Percentiles rank a stretch among this genome's conserved stretches.
phyloP scores from a whole-genome alignment of 805 yeast genomes.

The Starmerella bombicola region DNA sequence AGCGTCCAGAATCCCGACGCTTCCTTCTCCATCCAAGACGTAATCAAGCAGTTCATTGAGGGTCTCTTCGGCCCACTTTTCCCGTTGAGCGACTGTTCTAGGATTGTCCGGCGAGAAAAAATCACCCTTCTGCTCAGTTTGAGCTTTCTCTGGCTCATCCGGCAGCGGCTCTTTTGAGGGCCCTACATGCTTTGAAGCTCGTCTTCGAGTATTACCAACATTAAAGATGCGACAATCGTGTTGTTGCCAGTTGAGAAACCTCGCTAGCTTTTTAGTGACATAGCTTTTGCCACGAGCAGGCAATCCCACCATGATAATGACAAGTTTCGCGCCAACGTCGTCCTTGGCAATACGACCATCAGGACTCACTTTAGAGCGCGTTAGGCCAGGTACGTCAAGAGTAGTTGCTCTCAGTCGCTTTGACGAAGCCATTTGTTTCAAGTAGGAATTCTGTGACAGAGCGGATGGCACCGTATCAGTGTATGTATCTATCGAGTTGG shows the following conservation, averaged over 20 bases:
- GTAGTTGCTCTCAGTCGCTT: constrained; percentile 49
- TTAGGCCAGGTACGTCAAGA: constrained; percentile 83
- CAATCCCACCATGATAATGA: constrained; percentile 90
- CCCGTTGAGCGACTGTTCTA: constrained; percentile 54
- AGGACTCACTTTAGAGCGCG: constrained; percentile 65
- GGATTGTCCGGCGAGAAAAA: constrained; percentile 76
- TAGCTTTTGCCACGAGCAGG: constrained; percentile 95
- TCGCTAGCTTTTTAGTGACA: constrained; percentile 76
- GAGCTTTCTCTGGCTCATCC: not conserved
- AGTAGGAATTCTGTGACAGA: constrained; percentile 2
- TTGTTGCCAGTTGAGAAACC: constrained; percentile 89
- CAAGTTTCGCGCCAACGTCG: constrained; percentile 73
- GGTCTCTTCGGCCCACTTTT: constrained; percentile 94
- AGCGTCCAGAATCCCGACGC: constrained; percentile 90
- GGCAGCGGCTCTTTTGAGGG: constrained; percentile 53
- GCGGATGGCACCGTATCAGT: not conserved
- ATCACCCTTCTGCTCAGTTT: constrained; percentile 51
- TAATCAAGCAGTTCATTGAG: constrained; percentile 72
- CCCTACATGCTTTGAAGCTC: constrained; percentile 48
- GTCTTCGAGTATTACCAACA: constrained; percentile 88
- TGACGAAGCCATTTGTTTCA: constrained; percentile 16
- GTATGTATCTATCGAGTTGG: not conserved
- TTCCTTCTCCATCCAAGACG: constrained; percentile 66
- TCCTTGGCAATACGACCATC: constrained; percentile 37
- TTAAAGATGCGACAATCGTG: constrained; percentile 83